Base-by-base conservation (phyloP, 2,329 filamentous ascomycete species). In the Epichloe scottii region DNA sequence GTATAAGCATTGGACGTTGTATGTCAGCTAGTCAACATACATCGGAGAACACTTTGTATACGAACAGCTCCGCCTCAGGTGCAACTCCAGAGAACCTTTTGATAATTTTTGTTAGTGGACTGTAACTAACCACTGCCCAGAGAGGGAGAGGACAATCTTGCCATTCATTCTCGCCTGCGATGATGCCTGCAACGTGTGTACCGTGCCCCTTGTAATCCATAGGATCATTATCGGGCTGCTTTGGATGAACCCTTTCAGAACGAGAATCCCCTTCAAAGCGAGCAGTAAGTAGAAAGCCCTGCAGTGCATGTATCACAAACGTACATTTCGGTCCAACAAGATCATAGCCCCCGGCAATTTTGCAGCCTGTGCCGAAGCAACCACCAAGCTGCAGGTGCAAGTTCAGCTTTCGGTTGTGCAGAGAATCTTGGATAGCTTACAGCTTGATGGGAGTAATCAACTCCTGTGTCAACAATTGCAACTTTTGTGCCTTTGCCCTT, bases 31-130 rank as follows among this genome's bases (percentile, higher is more conserved):
- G 26, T 41, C n/a, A 19, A 46, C 52, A 26, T 53, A 64, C 64
- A 34, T 62, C 58, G 34, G 69, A 68, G 50, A 74, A 72, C 5
- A 72, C 69, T 49, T 71, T 68, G 58, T 71, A 75, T 10, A 67
- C 63, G 14, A 71, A 67, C 10, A 75, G 57, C 19, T 66, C 68
- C 10, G 70, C 71, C 52, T 71, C 68, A 5, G 71, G 72, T 0
- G 71, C 71, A 51, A 73, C 72, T 35, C 72, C 72, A 40, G 63
- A 68, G 46, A 71, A 68, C 64, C 59, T 71, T 30, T 34, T 40
- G 11, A 17, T 8, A 33, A 17, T 26, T 26, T 26, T 8, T 17
- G 14, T 52, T n/a, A 49, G 26, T 12, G 8, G 17, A 2, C 8
- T 37, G 39, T 5, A 17, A 40, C 6, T 8, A 15, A 12, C 23